Conservation (phyloP, 2,329 filamentous ascomycete species). For the Arthrinium puccinioides region DNA sequence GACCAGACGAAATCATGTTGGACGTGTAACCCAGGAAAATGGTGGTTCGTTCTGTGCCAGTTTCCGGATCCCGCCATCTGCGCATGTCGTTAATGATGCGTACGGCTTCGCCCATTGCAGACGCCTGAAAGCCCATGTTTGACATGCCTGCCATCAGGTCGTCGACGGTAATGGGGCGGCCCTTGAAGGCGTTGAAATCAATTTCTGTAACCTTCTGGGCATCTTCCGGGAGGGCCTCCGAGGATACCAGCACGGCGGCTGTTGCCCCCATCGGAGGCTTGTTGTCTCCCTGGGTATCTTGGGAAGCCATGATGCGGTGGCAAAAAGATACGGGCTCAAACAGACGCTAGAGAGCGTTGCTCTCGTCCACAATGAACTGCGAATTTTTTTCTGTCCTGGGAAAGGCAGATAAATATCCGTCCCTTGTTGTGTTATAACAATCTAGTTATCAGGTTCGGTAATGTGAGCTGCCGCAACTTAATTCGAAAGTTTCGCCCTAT, state of each 20-base stretch:
- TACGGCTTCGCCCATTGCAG: constrained; percentile 67
- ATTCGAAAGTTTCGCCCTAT: no score
- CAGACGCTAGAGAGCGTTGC: no score
- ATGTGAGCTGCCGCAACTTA: no score
- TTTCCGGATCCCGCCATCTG: constrained; percentile 68
- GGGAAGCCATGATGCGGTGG: constrained; percentile 2
- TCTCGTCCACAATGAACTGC: no score
- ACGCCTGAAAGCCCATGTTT: constrained; percentile 79
- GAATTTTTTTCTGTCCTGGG: no score
- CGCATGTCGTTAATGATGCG: constrained; percentile 94
- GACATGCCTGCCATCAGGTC: constrained; percentile 78
- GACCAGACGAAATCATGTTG: constrained; percentile 92
- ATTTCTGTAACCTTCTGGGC: constrained; percentile 82
- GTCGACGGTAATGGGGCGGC: constrained; percentile 71
- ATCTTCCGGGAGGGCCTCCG: constrained; percentile 70
- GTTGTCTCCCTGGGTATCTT: not conserved
- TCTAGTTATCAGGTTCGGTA: no score
- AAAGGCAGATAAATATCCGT: no score
- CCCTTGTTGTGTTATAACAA: no score
- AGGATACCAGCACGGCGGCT: constrained; percentile 78
- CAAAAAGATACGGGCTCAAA: no score
- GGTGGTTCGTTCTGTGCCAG: constrained; percentile 65
- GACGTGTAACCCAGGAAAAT: constrained; percentile 98
- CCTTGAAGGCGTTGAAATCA: constrained; percentile 77
- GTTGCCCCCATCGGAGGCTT: constrained; percentile 55